A percentile compares a stretch with the other conserved stretches of the same genome.
Conservation (phyloP, 2,329 filamentous ascomycete genomes). For the Apiospora sp. region DNA sequence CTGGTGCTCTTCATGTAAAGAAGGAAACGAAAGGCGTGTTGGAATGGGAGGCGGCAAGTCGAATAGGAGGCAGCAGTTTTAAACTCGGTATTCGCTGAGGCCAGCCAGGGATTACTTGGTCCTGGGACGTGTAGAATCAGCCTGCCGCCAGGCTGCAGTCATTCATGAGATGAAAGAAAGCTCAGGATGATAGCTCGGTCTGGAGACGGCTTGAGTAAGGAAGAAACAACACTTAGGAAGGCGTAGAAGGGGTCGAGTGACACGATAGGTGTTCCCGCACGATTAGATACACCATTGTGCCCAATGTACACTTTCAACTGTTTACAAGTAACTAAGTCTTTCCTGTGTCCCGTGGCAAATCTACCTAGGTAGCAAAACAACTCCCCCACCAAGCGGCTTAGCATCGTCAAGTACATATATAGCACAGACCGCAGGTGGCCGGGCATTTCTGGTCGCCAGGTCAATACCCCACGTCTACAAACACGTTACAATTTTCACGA, state of each 20-base stretch:
- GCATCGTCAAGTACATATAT: background rate
- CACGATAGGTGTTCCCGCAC: conserved; percentile 11
- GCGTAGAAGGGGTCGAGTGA: conserved; percentile 13
- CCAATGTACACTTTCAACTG: conserved; percentile 17
- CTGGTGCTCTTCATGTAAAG: conserved; percentile 58
- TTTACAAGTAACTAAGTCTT: background rate
- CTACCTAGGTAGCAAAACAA: background rate
- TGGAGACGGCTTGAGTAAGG: background rate
- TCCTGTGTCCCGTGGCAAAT: background rate
- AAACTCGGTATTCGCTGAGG: background rate
- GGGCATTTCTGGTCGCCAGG: background rate
- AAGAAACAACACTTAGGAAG: background rate
- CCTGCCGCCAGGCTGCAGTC: background rate
- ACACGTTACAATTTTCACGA: background rate
- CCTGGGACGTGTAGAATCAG: background rate
- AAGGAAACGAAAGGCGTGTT: conserved; percentile 16
- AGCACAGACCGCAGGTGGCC: background rate
- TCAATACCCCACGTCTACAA: background rate
- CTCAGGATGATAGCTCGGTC: background rate
- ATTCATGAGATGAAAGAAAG: background rate
- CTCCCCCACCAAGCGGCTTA: background rate
- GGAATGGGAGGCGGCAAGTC: conserved; percentile 8
- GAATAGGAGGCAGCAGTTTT: conserved; percentile 8
- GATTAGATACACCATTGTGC: conserved; percentile 23
- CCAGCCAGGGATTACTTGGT: background rate